Conservation (phyloP, 257 asterid genomes). For the Plantago elongata region DNA sequence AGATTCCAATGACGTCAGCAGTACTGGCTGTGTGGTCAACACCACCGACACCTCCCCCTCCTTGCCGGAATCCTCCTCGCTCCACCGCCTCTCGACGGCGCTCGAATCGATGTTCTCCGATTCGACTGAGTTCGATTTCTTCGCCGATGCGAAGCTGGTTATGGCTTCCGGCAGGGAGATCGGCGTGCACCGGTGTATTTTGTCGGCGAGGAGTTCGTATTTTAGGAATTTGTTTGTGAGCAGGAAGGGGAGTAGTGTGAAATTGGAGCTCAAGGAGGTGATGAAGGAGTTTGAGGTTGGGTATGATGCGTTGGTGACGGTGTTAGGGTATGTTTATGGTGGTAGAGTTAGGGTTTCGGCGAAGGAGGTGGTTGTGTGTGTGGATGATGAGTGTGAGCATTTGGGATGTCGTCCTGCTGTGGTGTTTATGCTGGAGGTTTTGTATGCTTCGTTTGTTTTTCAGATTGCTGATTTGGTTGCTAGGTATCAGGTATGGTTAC, state of each 20-base stretch:
- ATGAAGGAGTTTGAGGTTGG: conserved; percentile 69
- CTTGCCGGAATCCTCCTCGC: conserved; percentile 39
- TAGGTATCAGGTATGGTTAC: conserved; percentile 60
- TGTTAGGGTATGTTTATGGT: conserved; percentile 65
- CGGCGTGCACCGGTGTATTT: conserved; percentile 77
- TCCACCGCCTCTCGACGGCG: conserved; percentile 58
- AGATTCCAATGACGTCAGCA: conserved; percentile 69
- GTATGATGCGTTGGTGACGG: conserved; percentile 60
- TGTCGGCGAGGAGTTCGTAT: conserved; percentile 70
- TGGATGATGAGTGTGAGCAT: conserved; percentile 79
- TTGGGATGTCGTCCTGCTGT: conserved; percentile 80
- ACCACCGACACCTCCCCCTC: conserved; percentile 31
- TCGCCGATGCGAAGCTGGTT: conserved; percentile 69
- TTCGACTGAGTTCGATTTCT: conserved; percentile 57
- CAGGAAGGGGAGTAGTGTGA: conserved; percentile 34
- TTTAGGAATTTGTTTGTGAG: conserved; percentile 48
- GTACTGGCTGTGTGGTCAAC: conserved; percentile 51
- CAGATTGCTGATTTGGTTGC: conserved; percentile 58
- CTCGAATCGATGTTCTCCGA: conserved; percentile 60
- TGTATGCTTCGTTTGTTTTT: conserved; percentile 64
- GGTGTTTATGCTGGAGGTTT: conserved; percentile 57
- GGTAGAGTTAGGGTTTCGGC: conserved; percentile 61
- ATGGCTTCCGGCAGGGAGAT: conserved; percentile 55
- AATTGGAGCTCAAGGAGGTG: conserved; percentile 60
- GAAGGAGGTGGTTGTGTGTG: conserved; percentile 63